Base-by-base conservation (phyloP, 352 stramenopile species). In the Pythium sp. region DNA sequence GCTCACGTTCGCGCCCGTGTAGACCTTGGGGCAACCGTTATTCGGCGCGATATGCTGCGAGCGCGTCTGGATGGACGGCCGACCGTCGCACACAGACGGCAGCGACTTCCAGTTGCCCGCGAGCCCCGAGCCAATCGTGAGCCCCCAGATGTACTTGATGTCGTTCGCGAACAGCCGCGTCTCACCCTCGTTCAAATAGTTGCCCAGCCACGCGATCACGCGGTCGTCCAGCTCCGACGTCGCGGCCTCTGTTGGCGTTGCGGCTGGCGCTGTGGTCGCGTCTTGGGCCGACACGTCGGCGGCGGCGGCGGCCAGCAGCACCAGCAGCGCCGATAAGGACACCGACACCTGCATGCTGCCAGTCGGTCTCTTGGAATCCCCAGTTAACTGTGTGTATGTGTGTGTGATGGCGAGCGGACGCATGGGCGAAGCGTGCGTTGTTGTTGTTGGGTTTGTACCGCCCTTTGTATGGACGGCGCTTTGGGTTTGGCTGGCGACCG, bases 161-260 rank as follows among this genome's bases (percentile, higher is more conserved):
- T 87, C 79, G 65, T 82, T 84, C n/a, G 73, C 68, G 70, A 87
- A 84, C 14, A 84, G 72, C 14, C 79, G 69, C 66, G 79, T 83
- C 71, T 87, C 79, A 54, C 79, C 79, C 58, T 87, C 79, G 22
- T 77, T 64, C 60, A 87, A 63, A 69, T 87, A 87, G 62, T 84
- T 87, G 20, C 75, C 63, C 2, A 87, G 75, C 77, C 79, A 87
- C 24, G 74, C 75, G 60, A 75, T 72, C 11, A 84, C 75, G 56
- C 78, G 75, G 20, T 73, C 65, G 66, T 87, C 79, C 58, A 84
- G 80, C 62, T 64, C 46, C 69, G 26, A 28, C 0, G 18, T 61
- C 18, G 57, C 30, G 30, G 30, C 3, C 30, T 4, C 30, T 7
- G 62, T 49, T 18, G 38, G 2, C 4, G 46, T 28, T 20, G 28